Evolutionary conservation across 2,329 filamentous ascomycete species (phyloP), one percentile per base, ranked within the genome.

Genomic region (Fusarium illudens): DNA sequence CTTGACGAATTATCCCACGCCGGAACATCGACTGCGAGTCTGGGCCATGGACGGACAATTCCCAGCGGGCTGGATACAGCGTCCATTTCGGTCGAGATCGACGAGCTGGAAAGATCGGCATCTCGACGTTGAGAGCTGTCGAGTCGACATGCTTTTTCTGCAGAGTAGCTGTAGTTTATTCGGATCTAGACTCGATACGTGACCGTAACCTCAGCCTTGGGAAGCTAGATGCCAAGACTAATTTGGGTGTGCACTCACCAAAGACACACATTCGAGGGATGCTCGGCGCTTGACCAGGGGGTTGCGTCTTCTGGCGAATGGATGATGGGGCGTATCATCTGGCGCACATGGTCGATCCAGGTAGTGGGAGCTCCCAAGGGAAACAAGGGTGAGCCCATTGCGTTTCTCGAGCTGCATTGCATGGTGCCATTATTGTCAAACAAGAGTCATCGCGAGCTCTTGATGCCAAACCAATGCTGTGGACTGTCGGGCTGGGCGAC

Each of bases 31-130:
- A 32, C 25, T 22, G 27, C 29, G 12, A 42, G 37, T 58, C 49
- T 34, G 53, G 55, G 60, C 56, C 53, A 29, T 20, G 30, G 20
- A 58, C 50, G 13, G 6, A 54, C 30, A 22, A 17, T 30, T 62
- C 25, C 17, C 49, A 54, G 63, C 46, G 55, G 6, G 36, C 25
- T 53, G 37, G 54, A 30, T 37, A 17, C 32, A 33, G 27, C 8
- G 15, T 36, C 36, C 42, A 42, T 29, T 30, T 29, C 17, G 50
- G 55, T 25, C 46, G 46, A 37, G 42, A 64, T 64, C 27, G 34
- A 36, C 29, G 11, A 51, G 11, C 37, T 63, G 56, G 58, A 69
- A 50, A 69, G 62, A 54, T 69, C 66, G 66, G 66, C 66, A 69
- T n/a, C 29, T 3, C 37, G 33, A 55, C 13, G 20, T 7, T 10